Conservation (phyloP, 2,329 filamentous ascomycete genomes). For the Neoscytalidium dimidiatum region DNA sequence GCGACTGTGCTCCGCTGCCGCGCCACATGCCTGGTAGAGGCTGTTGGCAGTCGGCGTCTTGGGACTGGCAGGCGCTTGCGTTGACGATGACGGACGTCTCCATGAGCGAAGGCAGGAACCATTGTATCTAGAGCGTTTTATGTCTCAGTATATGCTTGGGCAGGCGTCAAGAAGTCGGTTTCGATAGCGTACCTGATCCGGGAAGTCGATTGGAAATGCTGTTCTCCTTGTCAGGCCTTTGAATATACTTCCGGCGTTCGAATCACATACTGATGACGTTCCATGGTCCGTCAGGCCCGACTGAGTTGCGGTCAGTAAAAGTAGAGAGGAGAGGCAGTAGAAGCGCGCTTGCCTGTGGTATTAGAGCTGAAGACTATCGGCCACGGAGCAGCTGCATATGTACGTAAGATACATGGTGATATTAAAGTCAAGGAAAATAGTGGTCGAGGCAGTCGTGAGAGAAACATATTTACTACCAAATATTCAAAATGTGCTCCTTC, state of each 20-base stretch:
- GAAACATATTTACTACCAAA: too few relatives aligned
- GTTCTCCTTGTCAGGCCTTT: neutral
- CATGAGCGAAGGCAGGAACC: neutral
- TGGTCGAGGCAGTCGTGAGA: too few relatives aligned
- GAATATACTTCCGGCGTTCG: neutral
- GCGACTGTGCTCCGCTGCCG: neutral
- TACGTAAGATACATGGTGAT: neutral
- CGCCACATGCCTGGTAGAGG: neutral
- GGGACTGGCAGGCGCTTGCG: neutral
- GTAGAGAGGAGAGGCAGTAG: too few relatives aligned
- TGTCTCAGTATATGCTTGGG: neutral
- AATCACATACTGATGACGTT: neutral
- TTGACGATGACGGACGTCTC: neutral
- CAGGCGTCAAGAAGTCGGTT: neutral
- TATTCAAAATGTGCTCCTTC: too few relatives aligned
- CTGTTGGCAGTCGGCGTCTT: neutral
- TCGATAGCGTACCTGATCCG: neutral
- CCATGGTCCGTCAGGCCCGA: slow-evolving; percentile 9
- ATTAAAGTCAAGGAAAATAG: too few relatives aligned
- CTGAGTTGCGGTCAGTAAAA: neutral
- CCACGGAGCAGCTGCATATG: neutral
- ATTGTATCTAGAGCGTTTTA: neutral
- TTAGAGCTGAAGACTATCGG: neutral
- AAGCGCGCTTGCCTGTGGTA: neutral
- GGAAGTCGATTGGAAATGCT: neutral